phyloP scores from a whole-genome alignment of 176 grass and related monocot genomes.

The Bolboschoenus planiculmis region DNA sequence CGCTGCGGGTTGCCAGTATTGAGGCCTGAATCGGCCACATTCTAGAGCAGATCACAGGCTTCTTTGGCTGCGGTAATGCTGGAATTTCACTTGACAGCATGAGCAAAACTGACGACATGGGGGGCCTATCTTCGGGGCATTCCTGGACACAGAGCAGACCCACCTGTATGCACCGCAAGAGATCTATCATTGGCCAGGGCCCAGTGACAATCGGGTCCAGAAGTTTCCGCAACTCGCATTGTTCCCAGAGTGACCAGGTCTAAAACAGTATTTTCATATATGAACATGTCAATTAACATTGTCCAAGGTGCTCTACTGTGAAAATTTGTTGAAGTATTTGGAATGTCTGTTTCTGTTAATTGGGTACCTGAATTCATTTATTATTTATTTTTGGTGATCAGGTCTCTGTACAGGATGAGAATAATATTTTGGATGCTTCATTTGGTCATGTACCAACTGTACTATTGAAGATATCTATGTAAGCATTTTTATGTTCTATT shows the following conservation, averaged over 20 bases:
- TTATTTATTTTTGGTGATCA: not conserved
- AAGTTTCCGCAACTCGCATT: constrained; percentile 24
- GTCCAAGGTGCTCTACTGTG: not conserved
- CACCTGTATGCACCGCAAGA: constrained; percentile 26
- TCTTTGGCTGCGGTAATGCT: constrained; percentile 22
- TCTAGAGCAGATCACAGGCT: constrained; percentile 24
- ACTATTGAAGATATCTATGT: not conserved
- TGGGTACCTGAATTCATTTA: not conserved
- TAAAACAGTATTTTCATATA: not conserved
- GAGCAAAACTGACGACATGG: constrained; percentile 25
- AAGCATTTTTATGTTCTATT: not conserved
- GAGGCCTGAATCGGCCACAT: not conserved
- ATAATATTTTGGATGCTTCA: not conserved
- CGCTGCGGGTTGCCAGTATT: not conserved
- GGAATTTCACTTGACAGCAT: constrained; percentile 32
- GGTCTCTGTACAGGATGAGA: no score
- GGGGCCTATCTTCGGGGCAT: constrained; percentile 28
- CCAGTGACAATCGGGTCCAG: constrained; percentile 25
- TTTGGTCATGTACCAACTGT: not conserved
- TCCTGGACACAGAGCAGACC: constrained; percentile 46
- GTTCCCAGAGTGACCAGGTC: constrained; percentile 50
- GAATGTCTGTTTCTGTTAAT: not conserved
- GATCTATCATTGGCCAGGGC: constrained; percentile 7
- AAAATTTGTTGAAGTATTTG: not conserved
- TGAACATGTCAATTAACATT: not conserved